phyloP scores from a whole-genome alignment of 2,329 filamentous ascomycete genomes.

The Orbilia javanica region DNA sequence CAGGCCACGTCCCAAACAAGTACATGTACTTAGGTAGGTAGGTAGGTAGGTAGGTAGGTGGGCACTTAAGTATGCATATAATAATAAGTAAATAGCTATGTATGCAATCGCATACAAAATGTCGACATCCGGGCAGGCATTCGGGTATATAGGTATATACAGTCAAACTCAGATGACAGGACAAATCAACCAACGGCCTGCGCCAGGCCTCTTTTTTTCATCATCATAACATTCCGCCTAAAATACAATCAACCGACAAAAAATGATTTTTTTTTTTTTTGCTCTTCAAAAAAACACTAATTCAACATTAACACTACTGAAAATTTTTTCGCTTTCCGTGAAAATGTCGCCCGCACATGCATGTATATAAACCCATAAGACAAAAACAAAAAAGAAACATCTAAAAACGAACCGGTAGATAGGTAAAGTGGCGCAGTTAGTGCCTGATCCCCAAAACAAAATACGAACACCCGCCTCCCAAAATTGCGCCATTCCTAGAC shows the following conservation, averaged over 20 bases:
- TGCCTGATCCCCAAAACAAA: constrained; percentile 14
- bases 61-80: neutral
- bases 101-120: neutral
- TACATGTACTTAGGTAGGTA: no score
- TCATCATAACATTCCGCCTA: neutral
- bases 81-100: neutral
- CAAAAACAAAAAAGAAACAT: constrained; percentile 4
- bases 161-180: neutral
- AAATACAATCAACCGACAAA: neutral
- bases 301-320: constrained; percentile 29
- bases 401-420: constrained; percentile 5
- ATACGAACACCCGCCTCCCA: constrained; percentile 29
- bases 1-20: no score
- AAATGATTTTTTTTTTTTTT: neutral
- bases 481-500: constrained; percentile 28
- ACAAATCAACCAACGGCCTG: no score
- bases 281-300: constrained; percentile 13
- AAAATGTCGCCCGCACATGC: constrained; percentile 28
- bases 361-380: constrained; percentile 8
- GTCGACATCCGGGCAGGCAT: neutral
- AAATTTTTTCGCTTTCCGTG: constrained; percentile 11
- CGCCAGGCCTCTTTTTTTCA: no score
- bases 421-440: neutral
- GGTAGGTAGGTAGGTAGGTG: no score
- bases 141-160: constrained; percentile 1